Evolutionary conservation across 2,329 filamentous ascomycete genomes (phyloP).

Genomic region (Pestalotiopsis sp.): DNA sequence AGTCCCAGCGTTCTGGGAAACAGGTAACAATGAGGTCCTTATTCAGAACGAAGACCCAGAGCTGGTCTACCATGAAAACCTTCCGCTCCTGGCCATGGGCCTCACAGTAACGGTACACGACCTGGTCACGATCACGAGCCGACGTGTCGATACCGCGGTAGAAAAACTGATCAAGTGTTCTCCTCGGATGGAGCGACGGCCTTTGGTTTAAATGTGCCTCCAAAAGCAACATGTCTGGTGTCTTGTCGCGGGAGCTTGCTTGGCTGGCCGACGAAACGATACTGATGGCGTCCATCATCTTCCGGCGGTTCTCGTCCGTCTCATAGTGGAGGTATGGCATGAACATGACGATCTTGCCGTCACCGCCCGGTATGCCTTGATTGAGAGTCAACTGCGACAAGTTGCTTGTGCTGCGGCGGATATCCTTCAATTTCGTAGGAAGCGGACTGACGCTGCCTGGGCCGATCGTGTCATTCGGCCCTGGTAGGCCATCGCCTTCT

Average conservation of each 20-base stretch:
- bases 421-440: constrained; percentile 10
- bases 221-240: constrained; percentile 48
- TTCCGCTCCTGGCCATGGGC: constrained; percentile 49
- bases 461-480: constrained; percentile 22
- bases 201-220: constrained; percentile 48
- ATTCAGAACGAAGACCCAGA: constrained; percentile 67
- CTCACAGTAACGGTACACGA: constrained; percentile 61
- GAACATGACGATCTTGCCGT: constrained; percentile 40
- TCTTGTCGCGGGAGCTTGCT: constrained; percentile 31
- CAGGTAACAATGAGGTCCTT: constrained; percentile 62
- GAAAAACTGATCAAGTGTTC: constrained; percentile 68
- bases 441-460: constrained; percentile 8
- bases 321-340: constrained; percentile 72
- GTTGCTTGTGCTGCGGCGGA: constrained; percentile 22
- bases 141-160: constrained; percentile 67
- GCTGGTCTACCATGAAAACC: constrained; percentile 70
- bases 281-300: constrained; percentile 58
- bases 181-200: constrained; percentile 58
- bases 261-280: constrained; percentile 28
- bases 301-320: constrained; percentile 53
- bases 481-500: constrained; percentile 31
- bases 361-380: constrained; percentile 19
- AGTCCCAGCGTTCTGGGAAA: constrained; percentile 61
- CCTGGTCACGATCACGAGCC: constrained; percentile 63
- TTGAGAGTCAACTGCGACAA: constrained; percentile 23